Conservation (phyloP, 257 asterid genomes). For the Fraxinus excelsior region DNA sequence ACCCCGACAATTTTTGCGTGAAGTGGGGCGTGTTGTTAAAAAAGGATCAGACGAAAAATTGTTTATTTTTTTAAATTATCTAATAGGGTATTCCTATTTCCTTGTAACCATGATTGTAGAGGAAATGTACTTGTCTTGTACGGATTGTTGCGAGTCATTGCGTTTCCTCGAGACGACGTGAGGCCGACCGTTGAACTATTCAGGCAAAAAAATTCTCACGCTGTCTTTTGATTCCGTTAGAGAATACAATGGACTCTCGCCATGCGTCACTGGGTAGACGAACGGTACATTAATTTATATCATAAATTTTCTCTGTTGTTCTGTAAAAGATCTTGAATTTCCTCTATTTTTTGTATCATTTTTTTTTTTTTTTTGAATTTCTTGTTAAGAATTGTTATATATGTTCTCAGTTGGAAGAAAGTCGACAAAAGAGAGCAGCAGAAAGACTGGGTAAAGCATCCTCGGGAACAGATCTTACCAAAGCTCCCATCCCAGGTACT, state of each 20-base stretch:
- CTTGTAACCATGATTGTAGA: too few relatives aligned
- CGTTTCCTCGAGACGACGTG: neutral
- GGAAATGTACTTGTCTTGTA: neutral
- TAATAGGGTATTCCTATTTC: too few relatives aligned
- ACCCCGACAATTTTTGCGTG: too few relatives aligned
- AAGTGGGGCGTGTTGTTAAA: too few relatives aligned
- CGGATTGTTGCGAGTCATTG: neutral
- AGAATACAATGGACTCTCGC: constrained; percentile 66
- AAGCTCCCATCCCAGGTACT: neutral
- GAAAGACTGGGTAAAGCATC: constrained; percentile 75
- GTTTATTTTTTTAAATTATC: too few relatives aligned
- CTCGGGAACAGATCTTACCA: constrained; percentile 80
- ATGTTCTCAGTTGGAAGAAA: constrained; percentile 73
- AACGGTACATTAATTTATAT: constrained; percentile 58
- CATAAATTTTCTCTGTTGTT: neutral
- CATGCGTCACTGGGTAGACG: constrained; percentile 92
- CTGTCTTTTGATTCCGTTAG: neutral
- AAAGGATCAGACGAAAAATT: too few relatives aligned
- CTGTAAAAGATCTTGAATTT: neutral
- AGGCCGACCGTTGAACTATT: neutral
- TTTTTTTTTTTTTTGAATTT: too few relatives aligned
- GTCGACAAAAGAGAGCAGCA: constrained; percentile 95
- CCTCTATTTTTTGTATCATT: neutral
- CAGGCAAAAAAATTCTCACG: neutral
- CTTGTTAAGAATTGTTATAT: too few relatives aligned